A percentile compares a stretch with the other conserved stretches of the same genome.
phyloP scores from a whole-genome alignment of 2,329 filamentous ascomycete species.

The Fusarium sp. region DNA sequence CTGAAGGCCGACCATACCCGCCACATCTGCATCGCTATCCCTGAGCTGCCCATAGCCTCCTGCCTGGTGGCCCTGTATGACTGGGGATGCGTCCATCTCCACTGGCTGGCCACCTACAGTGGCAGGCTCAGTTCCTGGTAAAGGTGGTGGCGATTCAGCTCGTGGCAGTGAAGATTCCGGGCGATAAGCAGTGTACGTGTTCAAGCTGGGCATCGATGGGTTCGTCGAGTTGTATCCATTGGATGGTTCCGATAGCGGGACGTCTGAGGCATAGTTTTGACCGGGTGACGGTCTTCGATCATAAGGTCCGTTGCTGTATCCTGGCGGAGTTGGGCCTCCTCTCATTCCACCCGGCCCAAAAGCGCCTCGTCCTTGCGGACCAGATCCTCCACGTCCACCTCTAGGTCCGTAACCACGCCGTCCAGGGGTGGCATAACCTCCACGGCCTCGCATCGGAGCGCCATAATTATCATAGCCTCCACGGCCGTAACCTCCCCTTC shows the following conservation, averaged over 20 bases:
- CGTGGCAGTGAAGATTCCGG: constrained; percentile 63
- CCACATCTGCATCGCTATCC: constrained; percentile 77
- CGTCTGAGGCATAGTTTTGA: constrained; percentile 55
- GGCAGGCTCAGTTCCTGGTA: constrained; percentile 59
- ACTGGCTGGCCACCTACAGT: constrained; percentile 71
- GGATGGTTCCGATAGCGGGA: constrained; percentile 52
- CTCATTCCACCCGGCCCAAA: constrained; percentile 47
- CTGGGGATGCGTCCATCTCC: constrained; percentile 80
- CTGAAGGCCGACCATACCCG: constrained; percentile 78
- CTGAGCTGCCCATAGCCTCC: constrained; percentile 61
- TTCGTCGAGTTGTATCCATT: constrained; percentile 48
- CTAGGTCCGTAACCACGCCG: constrained; percentile 58
- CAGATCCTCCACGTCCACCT: constrained; percentile 51
- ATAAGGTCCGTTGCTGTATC: constrained; percentile 55
- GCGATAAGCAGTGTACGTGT: constrained; percentile 58
- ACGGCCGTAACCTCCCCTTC: constrained; percentile 61
- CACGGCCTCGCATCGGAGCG: constrained; percentile 53
- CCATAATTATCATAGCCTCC: constrained; percentile 63
- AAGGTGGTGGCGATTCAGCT: constrained; percentile 72
- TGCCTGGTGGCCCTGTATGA: constrained; percentile 55
- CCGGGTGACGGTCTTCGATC: constrained; percentile 54
- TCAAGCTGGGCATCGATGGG: constrained; percentile 49
- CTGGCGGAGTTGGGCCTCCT: constrained; percentile 53
- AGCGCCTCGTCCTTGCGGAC: constrained; percentile 47
- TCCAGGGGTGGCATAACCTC: constrained; percentile 57